These are phyloP conservation scores for Alternaria ethzedia DNA, from an alignment of 2,329 filamentous ascomycete species.

Conservation along the genomic window DNA sequence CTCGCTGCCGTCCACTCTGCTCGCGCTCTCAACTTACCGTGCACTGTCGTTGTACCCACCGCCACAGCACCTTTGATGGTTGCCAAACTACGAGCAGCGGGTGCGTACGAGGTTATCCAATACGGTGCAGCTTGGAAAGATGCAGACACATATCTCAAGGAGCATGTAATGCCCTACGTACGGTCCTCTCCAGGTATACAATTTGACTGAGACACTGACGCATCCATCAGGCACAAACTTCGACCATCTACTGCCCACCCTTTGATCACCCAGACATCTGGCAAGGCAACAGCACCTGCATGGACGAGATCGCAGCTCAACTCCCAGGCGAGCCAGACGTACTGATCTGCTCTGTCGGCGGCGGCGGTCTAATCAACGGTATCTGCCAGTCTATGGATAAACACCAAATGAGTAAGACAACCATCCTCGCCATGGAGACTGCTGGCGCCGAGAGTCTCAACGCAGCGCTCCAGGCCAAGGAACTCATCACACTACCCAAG, in stretches of 20 bases:
- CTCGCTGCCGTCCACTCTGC: constrained; percentile 81
- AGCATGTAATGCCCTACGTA: constrained; percentile 59
- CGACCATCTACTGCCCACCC: constrained; percentile 68
- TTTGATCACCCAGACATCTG: constrained; percentile 74
- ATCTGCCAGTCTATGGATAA: constrained; percentile 72
- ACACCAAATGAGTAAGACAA: constrained; percentile 39
- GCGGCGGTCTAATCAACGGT: constrained; percentile 80
- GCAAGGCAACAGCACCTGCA: constrained; percentile 67
- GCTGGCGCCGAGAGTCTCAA: constrained; percentile 73
- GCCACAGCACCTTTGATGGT: constrained; percentile 73
- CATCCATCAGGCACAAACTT: constrained; percentile 40
- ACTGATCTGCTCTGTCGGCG: constrained; percentile 79
- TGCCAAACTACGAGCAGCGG: constrained; percentile 70
- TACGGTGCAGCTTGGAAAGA: constrained; percentile 71
- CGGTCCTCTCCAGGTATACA: constrained; percentile 4
- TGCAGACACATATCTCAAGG: constrained; percentile 71
- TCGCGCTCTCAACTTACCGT: constrained; percentile 65
- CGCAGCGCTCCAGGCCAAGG: constrained; percentile 63
- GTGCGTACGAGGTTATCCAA: constrained; percentile 70
- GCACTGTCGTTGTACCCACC: constrained; percentile 77
- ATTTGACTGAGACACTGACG: background rate
- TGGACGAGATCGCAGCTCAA: constrained; percentile 59
- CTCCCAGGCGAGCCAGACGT: constrained; percentile 63
- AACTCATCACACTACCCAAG: constrained; percentile 67
- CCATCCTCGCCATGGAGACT: constrained; percentile 77